Percentiles rank a stretch among this genome's conserved stretches.
Conservation (phyloP, 2,329 filamentous ascomycete genomes). For the Aureobasidium sp. region DNA sequence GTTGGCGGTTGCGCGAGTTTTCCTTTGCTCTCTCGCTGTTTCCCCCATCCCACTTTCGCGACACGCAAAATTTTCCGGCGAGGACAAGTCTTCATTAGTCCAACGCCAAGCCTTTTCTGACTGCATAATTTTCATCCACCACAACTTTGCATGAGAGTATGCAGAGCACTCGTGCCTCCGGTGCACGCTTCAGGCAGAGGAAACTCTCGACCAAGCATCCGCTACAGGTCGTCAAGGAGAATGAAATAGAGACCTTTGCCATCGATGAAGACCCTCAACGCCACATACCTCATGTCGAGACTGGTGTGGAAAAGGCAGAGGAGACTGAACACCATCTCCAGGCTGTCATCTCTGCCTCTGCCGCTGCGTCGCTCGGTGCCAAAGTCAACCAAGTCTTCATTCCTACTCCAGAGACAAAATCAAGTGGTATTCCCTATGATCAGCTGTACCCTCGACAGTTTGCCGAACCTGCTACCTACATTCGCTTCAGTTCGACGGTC, state of each 20-base stretch:
- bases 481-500: constrained; percentile 95
- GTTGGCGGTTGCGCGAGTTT: not conserved
- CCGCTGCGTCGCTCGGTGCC: constrained; percentile 47
- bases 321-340: constrained; percentile 98
- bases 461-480: constrained; percentile 83
- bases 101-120: constrained; percentile 13
- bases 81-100: constrained; percentile 11
- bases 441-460: constrained; percentile 75
- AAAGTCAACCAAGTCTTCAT: constrained; percentile 60
- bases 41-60: not conserved
- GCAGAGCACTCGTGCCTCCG: constrained; percentile 18
- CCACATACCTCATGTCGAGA: constrained; percentile 78
- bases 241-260: constrained; percentile 63
- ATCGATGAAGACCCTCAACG: constrained; percentile 81
- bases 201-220: constrained; percentile 90
- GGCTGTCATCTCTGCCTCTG: constrained; percentile 63
- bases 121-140: constrained; percentile 7
- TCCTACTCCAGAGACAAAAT: constrained; percentile 57
- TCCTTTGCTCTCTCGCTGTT: not conserved
- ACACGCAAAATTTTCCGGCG: constrained; percentile 12
- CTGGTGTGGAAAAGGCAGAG: constrained; percentile 93
- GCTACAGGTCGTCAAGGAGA: constrained; percentile 79
- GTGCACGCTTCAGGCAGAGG: constrained; percentile 58
- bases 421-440: constrained; percentile 71
- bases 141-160: constrained; percentile 16